Percentiles rank a stretch among this genome's conserved stretches.
Conservation (phyloP, 2,329 filamentous ascomycete species). For the Blumeriella jaapii region DNA sequence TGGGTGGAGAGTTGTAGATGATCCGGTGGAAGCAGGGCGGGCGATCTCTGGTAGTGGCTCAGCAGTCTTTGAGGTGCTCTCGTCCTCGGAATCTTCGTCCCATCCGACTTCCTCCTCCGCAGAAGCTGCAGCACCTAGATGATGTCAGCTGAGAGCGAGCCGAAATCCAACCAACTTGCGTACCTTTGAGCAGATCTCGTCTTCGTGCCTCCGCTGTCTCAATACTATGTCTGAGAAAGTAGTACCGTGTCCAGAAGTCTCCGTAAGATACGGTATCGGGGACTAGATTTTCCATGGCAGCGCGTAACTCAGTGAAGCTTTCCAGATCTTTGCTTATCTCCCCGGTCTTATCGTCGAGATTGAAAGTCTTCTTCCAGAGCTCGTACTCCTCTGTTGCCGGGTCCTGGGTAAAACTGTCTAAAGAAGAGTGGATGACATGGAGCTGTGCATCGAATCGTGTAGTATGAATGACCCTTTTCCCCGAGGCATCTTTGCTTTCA, state of each 20-base stretch:
- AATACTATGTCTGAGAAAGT: slow-evolving; percentile 84
- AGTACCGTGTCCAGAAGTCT: slow-evolving; percentile 90
- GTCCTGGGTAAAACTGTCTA: slow-evolving; percentile 74
- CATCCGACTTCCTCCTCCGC: slow-evolving; percentile 57
- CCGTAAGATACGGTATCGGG: slow-evolving; percentile 82
- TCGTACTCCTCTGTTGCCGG: slow-evolving; percentile 65
- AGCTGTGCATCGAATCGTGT: slow-evolving; percentile 92
- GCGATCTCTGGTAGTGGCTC: slow-evolving; percentile 31
- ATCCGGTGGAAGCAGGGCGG: slow-evolving; percentile 38
- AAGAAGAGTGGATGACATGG: slow-evolving; percentile 82
- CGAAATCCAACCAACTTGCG: neutral
- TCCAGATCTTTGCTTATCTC: slow-evolving; percentile 73
- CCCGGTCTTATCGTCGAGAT: slow-evolving; percentile 73
- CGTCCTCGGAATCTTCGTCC: slow-evolving; percentile 60
- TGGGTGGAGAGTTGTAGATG: slow-evolving; percentile 50
- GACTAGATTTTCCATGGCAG: slow-evolving; percentile 93
- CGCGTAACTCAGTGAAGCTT: slow-evolving; percentile 72
- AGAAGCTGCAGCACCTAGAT: slow-evolving; percentile 41
- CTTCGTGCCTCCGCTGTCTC: slow-evolving; percentile 85
- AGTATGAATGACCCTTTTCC: slow-evolving; percentile 88
- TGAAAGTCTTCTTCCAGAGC: slow-evolving; percentile 61
- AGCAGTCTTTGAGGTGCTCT: slow-evolving; percentile 30
- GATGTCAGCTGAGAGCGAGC: slow-evolving; percentile 13
- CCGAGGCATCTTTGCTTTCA: slow-evolving; percentile 82
- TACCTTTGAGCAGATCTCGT: slow-evolving; percentile 85